Evolutionary conservation across 2,329 filamentous ascomycete genomes (phyloP).

Genomic region (Botrytis squamosa): DNA sequence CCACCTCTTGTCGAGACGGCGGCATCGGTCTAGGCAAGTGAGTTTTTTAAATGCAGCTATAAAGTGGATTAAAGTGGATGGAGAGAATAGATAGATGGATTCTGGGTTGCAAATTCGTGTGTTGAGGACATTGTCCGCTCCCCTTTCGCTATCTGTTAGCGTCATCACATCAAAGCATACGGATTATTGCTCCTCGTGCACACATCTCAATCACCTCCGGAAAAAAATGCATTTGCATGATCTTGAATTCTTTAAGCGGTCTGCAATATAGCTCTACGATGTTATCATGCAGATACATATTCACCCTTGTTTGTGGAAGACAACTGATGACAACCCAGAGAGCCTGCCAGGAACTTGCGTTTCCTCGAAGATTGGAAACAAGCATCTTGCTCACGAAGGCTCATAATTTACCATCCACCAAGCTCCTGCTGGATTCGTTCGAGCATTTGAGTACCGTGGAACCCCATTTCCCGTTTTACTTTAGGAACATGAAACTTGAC

Average conservation of each 20-base stretch:
- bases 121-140: not conserved
- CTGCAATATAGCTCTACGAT: not conserved
- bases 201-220: not conserved
- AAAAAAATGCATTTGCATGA: not conserved
- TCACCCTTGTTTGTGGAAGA: not conserved
- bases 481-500: not conserved
- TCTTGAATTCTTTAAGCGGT: not conserved
- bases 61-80: not conserved
- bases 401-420: not conserved
- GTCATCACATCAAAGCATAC: not conserved
- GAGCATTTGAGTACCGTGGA: not conserved
- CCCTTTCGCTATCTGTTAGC: not conserved
- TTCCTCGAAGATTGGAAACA: not conserved
- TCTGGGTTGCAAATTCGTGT: not conserved
- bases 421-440: not conserved
- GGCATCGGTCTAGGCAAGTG: not conserved
- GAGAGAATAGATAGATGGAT: not conserved
- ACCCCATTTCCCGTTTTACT: not conserved
- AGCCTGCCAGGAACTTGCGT: not conserved
- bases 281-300: not conserved
- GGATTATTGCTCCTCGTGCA: not conserved
- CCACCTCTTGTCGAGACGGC: not conserved
- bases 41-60: not conserved
- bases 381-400: not conserved
- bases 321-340: not conserved